Evolutionary conservation across 129 eudicot genomes (phyloP).

Genomic region (Flaveria bidentis): DNA sequence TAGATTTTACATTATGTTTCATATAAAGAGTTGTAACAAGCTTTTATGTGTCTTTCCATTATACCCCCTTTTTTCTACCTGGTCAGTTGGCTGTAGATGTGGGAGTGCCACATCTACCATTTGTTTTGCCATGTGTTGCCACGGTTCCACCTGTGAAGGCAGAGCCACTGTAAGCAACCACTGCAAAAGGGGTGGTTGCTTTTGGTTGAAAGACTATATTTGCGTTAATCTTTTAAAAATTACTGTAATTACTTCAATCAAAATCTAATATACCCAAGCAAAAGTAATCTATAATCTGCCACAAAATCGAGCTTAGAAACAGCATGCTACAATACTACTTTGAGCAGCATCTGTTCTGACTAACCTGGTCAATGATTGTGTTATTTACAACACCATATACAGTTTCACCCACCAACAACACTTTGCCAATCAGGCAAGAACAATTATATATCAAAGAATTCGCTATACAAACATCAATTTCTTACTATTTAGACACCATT

Average conservation of each 20-base stretch:
- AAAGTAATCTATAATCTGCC: too few species aligned
- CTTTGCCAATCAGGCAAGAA: too few species aligned
- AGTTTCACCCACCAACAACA: too few species aligned
- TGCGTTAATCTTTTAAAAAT: not conserved
- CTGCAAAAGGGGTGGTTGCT: not conserved
- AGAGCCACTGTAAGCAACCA: not conserved
- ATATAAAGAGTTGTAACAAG: conserved; percentile 19
- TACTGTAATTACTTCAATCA: conserved; percentile 8
- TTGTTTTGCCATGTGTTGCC: not conserved
- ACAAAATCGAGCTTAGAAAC: too few species aligned
- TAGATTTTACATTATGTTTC: conserved; percentile 32
- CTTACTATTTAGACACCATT: too few species aligned
- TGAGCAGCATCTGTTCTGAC: too few species aligned
- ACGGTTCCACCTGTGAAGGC: not conserved
- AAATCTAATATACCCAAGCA: too few species aligned
- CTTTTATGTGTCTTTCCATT: not conserved
- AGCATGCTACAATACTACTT: too few species aligned
- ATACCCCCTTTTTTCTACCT: not conserved
- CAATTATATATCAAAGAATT: too few species aligned
- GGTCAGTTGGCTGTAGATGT: not conserved
- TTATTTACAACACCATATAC: too few species aligned
- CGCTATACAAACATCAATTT: too few species aligned
- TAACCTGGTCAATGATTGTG: too few species aligned
- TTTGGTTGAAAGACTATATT: not conserved
- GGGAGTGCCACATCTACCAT: not conserved